Percentiles rank a stretch among this genome's conserved stretches.
Evolutionary conservation across 2,329 filamentous ascomycete species (phyloP).

Genomic region (Aspergillus phoenicis): DNA sequence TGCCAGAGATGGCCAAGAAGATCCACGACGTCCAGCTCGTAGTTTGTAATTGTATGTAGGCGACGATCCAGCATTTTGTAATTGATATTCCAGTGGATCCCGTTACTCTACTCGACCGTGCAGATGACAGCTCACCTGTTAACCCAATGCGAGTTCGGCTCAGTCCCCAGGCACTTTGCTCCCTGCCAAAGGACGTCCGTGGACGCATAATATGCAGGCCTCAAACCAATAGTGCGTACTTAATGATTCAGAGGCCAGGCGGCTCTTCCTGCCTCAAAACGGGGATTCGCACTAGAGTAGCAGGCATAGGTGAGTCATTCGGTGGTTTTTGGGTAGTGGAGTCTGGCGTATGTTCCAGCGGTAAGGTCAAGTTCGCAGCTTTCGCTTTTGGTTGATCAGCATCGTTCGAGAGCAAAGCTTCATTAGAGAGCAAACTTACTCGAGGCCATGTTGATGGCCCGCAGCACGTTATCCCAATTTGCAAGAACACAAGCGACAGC

Average conservation of each 20-base stretch:
- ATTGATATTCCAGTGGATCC: too few relatives aligned
- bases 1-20: too few relatives aligned
- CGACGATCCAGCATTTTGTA: too few relatives aligned
- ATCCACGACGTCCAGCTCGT: too few relatives aligned
- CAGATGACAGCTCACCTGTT: too few relatives aligned
- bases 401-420: background rate
- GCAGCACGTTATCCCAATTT: slow-evolving; percentile 67
- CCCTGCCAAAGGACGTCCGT: background rate
- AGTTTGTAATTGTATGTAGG: too few relatives aligned
- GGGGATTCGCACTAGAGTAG: slow-evolving; percentile 49
- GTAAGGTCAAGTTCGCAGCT: slow-evolving; percentile 25
- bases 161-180: too few relatives aligned
- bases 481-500: slow-evolving; percentile 67
- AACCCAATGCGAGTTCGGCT: too few relatives aligned
- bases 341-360: slow-evolving; percentile 18
- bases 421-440: slow-evolving; percentile 48
- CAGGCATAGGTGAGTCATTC: slow-evolving; percentile 59
- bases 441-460: slow-evolving; percentile 66
- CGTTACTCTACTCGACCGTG: too few relatives aligned
- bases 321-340: slow-evolving; percentile 57
- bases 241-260: background rate
- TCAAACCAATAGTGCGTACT: background rate
- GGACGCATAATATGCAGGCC: background rate
- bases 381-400: slow-evolving; percentile 27
- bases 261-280: slow-evolving; percentile 28